Percentiles rank a stretch among this genome's conserved stretches.
Conservation (phyloP, 345 rosid species). For the Citrus australasica region DNA sequence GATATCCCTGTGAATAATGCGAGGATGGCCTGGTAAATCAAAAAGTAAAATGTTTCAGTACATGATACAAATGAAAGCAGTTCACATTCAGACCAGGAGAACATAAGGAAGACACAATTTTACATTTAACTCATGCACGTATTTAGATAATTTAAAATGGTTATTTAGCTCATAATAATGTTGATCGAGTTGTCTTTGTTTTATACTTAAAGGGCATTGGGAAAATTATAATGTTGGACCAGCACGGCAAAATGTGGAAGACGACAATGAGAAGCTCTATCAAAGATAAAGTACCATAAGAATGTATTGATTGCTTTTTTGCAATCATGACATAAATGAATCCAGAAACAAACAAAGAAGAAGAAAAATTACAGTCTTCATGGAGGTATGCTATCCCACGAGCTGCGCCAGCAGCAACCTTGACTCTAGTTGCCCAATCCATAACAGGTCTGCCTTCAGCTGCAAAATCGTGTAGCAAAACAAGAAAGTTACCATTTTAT, state of each 20-base stretch:
- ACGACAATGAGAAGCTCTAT: background rate
- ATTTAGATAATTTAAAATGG: slow-evolving; percentile 1
- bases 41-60: slow-evolving; percentile 2
- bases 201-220: background rate
- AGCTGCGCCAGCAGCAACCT: slow-evolving; percentile 95
- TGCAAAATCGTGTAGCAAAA: slow-evolving; percentile 27
- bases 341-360: slow-evolving; percentile 6
- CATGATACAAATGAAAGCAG: background rate
- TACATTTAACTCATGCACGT: background rate
- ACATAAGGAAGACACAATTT: background rate
- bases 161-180: background rate
- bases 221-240: background rate
- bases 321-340: background rate
- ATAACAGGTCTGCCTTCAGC: slow-evolving; percentile 69
- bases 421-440: slow-evolving; percentile 85
- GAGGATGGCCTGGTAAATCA: slow-evolving; percentile 78
- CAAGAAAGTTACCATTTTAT: background rate
- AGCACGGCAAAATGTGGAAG: background rate
- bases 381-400: slow-evolving; percentile 97
- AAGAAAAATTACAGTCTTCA: slow-evolving; percentile 81
- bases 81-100: background rate
- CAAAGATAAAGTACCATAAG: background rate
- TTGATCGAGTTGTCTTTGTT: background rate
- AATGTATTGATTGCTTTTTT: background rate
- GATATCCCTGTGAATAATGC: slow-evolving; percentile 95